Percentiles rank a stretch among this genome's conserved stretches.
Conservation (phyloP, 768 basidiomycete genomes). For the Chalciporus sphaerocephalus region DNA sequence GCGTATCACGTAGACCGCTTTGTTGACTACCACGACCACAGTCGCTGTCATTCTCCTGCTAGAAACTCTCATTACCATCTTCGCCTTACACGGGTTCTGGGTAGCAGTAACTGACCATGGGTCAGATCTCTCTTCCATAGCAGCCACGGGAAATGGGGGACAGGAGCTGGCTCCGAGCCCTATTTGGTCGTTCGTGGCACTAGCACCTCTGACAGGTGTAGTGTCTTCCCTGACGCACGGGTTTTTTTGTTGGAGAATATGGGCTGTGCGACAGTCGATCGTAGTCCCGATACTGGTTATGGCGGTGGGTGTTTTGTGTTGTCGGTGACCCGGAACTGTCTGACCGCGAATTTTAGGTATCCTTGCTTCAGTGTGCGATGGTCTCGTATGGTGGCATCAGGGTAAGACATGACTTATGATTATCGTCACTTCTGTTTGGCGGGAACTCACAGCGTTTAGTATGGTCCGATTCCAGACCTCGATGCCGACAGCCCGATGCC, state of each 20-base stretch:
- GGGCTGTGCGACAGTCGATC: not conserved
- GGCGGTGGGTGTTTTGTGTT: constrained; percentile 5
- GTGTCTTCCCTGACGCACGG: constrained; percentile 7
- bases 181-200: constrained; percentile 5
- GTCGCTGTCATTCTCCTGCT: constrained; percentile 5
- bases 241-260: constrained; percentile 12
- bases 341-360: no score
- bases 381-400: constrained; percentile 7
- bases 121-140: constrained; percentile 9
- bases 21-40: not conserved
- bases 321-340: not conserved
- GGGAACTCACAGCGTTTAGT: not conserved
- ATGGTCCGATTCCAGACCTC: constrained; percentile 8
- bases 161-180: constrained; percentile 2
- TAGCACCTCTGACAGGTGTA: constrained; percentile 6
- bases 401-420: not conserved
- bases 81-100: constrained; percentile 12
- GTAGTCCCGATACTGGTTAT: constrained; percentile 2
- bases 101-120: not conserved
- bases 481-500: not conserved
- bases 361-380: constrained; percentile 10
- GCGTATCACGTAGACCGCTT: no score
- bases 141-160: constrained; percentile 1
- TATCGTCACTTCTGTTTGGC: no score
- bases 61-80: constrained; percentile 8